These are phyloP conservation scores for Fonsecaea monophora DNA, from an alignment of 2,329 filamentous ascomycete genomes.

Conservation along the genomic window DNA sequence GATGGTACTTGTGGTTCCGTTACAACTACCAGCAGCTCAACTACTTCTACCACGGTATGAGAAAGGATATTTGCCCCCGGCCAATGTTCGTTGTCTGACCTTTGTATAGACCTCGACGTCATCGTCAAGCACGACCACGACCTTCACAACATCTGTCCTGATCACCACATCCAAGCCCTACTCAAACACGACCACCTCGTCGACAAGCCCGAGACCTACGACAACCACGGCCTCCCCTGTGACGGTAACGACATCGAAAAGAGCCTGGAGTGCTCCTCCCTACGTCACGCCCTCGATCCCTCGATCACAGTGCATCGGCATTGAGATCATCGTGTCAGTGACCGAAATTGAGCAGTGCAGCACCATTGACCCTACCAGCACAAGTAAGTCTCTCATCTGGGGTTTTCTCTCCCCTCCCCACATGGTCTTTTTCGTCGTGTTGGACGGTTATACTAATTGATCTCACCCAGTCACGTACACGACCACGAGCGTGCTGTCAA, in stretches of 20 bases:
- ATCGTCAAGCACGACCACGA: conserved; percentile 2
- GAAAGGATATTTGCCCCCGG: neutral
- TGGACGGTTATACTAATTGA: neutral
- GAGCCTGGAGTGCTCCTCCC: conserved; percentile 1
- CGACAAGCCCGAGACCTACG: neutral
- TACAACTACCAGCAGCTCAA: conserved; percentile 6
- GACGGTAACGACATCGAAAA: neutral
- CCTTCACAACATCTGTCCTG: conserved; percentile 4
- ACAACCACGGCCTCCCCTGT: neutral
- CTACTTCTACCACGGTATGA: conserved; percentile 7
- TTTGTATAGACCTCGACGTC: neutral
- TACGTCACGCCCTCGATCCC: conserved; percentile 8
- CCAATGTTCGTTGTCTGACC: conserved; percentile 1
- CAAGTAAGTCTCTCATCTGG: neutral
- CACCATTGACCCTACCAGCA: conserved; percentile 7
- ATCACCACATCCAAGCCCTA: neutral
- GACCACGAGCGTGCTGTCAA: conserved; percentile 6
- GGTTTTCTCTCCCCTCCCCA: no score
- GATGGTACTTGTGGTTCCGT: conserved; percentile 11
- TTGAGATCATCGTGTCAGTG: conserved; percentile 11
- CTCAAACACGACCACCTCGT: neutral
- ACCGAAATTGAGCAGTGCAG: conserved; percentile 8
- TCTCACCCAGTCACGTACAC: conserved; percentile 6
- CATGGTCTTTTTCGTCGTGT: neutral
- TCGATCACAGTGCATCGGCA: neutral